A percentile compares a stretch with the other conserved stretches of the same genome.
phyloP scores from a whole-genome alignment of 495 filamentous ascomycete genomes.

The Annulohypoxylon nitens region DNA sequence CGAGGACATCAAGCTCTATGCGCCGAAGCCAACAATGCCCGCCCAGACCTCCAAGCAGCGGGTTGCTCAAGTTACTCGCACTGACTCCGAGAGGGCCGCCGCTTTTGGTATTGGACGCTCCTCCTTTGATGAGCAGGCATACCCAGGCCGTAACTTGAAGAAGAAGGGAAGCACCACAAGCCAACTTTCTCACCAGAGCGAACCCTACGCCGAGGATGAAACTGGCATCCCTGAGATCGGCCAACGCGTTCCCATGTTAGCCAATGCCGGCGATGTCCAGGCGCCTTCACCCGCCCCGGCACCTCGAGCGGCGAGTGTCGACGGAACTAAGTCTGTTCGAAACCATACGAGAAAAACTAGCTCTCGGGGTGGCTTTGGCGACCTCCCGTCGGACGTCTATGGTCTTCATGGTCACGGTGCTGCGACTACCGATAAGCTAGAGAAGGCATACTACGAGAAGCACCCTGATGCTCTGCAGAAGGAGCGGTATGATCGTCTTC shows the following conservation, averaged over 20 bases:
- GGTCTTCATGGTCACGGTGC: constrained; percentile 87
- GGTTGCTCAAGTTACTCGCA: constrained; percentile 85
- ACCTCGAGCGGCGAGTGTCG: constrained; percentile 65
- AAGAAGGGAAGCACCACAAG: constrained; percentile 73
- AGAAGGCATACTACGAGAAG: constrained; percentile 90
- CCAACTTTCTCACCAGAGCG: constrained; percentile 63
- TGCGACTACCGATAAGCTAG: constrained; percentile 76
- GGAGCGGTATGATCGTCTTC: constrained; percentile 65
- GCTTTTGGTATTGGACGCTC: constrained; percentile 83
- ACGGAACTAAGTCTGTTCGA: constrained; percentile 69
- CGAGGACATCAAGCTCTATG: constrained; percentile 86
- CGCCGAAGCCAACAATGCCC: constrained; percentile 89
- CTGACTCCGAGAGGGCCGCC: constrained; percentile 86
- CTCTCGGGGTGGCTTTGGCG: constrained; percentile 57
- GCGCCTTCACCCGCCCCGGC: constrained; percentile 87
- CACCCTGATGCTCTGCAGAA: constrained; percentile 85
- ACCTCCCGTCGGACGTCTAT: constrained; percentile 79
- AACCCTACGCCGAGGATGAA: constrained; percentile 71
- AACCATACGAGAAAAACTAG: constrained; percentile 73
- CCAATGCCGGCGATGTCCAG: constrained; percentile 95
- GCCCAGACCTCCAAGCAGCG: constrained; percentile 80
- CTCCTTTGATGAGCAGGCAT: constrained; percentile 59
- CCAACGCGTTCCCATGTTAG: constrained; percentile 91
- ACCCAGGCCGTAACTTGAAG: constrained; percentile 61
- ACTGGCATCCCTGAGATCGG: constrained; percentile 93